Base-by-base conservation (phyloP, 2,329 filamentous ascomycete species). In the Colletotrichum cuscutae region DNA sequence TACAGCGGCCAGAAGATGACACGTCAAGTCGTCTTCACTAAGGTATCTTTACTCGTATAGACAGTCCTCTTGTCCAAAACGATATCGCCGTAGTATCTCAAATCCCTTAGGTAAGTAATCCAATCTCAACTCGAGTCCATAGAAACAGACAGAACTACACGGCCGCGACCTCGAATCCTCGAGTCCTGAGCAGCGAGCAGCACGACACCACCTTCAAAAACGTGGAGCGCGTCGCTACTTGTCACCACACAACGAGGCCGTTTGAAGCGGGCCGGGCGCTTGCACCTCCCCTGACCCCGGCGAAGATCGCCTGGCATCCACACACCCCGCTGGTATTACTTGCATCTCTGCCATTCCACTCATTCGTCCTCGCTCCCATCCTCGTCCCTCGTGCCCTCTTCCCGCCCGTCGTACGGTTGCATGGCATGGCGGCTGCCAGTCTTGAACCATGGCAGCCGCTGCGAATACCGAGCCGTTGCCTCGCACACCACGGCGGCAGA, bases 221-320 rank as follows among this genome's bases (percentile, higher is more conserved):
- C 35, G 19, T 56, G 30, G 42, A 65, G 13, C 22, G 52, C 35
- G 35, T 59, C 63, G 26, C 53, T 59, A 65, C 49, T 22, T 42
- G 32, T 56, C 49, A 37, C 63, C 53, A 30, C 24, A 56, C 35
- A 65, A 19, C 22, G 35, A 66, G 53, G 63, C 53, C 53, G 5
- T 66, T 66, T 26, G 54, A 64, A 60, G 61, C 73, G 61, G 73
- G 60, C 73, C 65, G 57, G 65, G 73, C 73, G 73, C 73, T 74
- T 74, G 70, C 73, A 73, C 73, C 69, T 72, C 19, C 22, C 56
- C 37, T 57, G 30, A 64, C 61, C 66, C 58, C 35, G 58, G 66
- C 62, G 71, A 35, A 57, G 71, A 74, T 74, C 73, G 70, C 32
- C 67, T 30, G 56, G 52, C 65, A 56, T 52, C 56, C 54, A 63